phyloP scores from a whole-genome alignment of 2,329 filamentous ascomycete species.

The Cytospora piceae region DNA sequence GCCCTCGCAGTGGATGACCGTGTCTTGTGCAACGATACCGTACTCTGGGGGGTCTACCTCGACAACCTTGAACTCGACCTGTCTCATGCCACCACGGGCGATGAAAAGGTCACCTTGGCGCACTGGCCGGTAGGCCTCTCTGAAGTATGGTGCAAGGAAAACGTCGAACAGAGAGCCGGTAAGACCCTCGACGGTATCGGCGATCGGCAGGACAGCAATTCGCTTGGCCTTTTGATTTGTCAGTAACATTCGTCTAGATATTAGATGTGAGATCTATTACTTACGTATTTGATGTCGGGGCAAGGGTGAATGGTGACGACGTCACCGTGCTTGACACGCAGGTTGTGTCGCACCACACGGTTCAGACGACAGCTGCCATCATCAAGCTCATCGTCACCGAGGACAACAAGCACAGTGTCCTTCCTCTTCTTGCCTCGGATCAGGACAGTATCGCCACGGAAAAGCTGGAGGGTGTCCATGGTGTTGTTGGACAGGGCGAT shows the following conservation, averaged over 20 bases:
- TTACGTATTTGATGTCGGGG: conserved; percentile 99
- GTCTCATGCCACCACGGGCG: conserved; percentile 95
- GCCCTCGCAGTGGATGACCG: conserved; percentile 97
- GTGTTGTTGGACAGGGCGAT: conserved; percentile 98
- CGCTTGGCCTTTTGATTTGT: conserved; percentile 78
- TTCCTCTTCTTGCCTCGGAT: conserved; percentile 99
- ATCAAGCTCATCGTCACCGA: conserved; percentile 96
- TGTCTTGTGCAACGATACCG: conserved; percentile 98
- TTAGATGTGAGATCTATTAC: conserved; percentile 43
- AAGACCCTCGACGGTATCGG: conserved; percentile 96
- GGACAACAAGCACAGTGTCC: conserved; percentile 96
- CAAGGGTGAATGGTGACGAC: conserved; percentile 97
- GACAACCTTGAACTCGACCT: conserved; percentile 99
- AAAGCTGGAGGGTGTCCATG: conserved; percentile 97
- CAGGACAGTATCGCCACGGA: conserved; percentile 96
- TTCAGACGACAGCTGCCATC: conserved; percentile 97
- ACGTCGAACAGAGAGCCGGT: conserved; percentile 98
- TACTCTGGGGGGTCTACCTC: conserved; percentile 98
- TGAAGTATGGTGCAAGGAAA: conserved; percentile 99
- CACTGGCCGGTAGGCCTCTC: conserved; percentile 96
- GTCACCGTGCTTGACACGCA: conserved; percentile 97
- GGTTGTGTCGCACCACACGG: conserved; percentile 96
- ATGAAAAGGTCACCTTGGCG: conserved; percentile 98
- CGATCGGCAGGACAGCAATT: conserved; percentile 96
- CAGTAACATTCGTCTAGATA: conserved; percentile 21